phyloP scores from a whole-genome alignment of 2,329 filamentous ascomycete genomes.

The Dothistroma pini region DNA sequence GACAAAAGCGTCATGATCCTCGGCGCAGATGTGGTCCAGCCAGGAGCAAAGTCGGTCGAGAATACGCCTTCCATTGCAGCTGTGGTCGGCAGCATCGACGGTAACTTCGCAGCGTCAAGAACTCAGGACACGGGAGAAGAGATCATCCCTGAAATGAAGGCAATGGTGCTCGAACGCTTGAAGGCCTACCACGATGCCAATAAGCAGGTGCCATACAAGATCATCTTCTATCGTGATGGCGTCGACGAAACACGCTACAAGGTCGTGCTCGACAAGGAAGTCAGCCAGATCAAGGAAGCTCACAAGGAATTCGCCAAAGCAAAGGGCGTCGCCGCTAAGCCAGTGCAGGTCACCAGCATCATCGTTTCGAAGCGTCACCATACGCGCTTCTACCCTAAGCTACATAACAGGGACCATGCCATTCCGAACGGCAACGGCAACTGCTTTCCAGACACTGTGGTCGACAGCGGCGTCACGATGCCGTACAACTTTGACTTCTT shows the following conservation, averaged over 20 bases:
- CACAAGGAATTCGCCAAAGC: neutral
- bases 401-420: constrained; percentile 57
- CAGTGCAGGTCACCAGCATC: constrained; percentile 31
- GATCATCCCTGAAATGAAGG: constrained; percentile 28
- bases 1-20: constrained; percentile 37
- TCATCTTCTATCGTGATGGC: neutral
- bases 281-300: constrained; percentile 31
- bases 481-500: constrained; percentile 36
- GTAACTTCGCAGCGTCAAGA: constrained; percentile 33
- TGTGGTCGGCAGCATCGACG: constrained; percentile 41
- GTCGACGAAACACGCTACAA: constrained; percentile 30
- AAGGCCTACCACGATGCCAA: constrained; percentile 15
- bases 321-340: neutral
- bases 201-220: neutral
- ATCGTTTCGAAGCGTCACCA: constrained; percentile 42
- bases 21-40: constrained; percentile 45
- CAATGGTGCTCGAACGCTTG: constrained; percentile 32
- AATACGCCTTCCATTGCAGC: constrained; percentile 40
- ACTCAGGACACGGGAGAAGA: constrained; percentile 32
- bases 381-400: constrained; percentile 45
- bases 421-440: constrained; percentile 22
- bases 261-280: constrained; percentile 34
- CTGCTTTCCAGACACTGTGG: constrained; percentile 30
- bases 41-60: constrained; percentile 22
- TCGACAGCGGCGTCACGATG: constrained; percentile 32